Evolutionary conservation across 129 eudicot species (phyloP).

Genomic region (Flaveria linearis): DNA sequence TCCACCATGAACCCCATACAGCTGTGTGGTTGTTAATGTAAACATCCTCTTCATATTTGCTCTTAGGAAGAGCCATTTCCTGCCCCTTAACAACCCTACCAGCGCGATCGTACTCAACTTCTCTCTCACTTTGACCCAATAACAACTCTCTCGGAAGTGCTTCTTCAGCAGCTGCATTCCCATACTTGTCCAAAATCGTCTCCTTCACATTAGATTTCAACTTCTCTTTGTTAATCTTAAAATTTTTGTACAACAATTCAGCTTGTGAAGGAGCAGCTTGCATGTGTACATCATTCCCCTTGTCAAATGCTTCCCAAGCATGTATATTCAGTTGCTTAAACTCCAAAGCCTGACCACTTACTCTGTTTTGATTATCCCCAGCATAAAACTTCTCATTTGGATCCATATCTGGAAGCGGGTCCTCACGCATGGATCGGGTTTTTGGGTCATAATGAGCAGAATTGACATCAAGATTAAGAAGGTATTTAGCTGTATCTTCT

Average conservation of each 20-base stretch:
- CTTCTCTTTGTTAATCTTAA: slow-evolving; percentile 72
- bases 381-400: slow-evolving; percentile 82
- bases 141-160: slow-evolving; percentile 75
- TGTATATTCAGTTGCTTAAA: slow-evolving; percentile 82
- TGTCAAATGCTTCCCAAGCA: slow-evolving; percentile 97
- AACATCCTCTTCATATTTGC: slow-evolving; percentile 92
- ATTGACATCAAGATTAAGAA: slow-evolving; percentile 84
- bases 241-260: slow-evolving; percentile 71
- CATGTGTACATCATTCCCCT: slow-evolving; percentile 91
- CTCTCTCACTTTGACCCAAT: slow-evolving; percentile 86
- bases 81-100: slow-evolving; percentile 90
- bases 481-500: slow-evolving; percentile 91
- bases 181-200: slow-evolving; percentile 78
- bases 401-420: slow-evolving; percentile 95
- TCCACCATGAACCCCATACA: slow-evolving; percentile 97
- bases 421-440: slow-evolving; percentile 97
- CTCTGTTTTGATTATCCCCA: slow-evolving; percentile 83
- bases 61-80: slow-evolving; percentile 79
- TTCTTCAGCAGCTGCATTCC: slow-evolving; percentile 81
- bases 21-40: slow-evolving; percentile 70
- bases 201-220: slow-evolving; percentile 74
- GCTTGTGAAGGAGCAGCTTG: slow-evolving; percentile 99
- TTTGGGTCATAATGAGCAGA: slow-evolving; percentile 95
- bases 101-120: slow-evolving; percentile 97
- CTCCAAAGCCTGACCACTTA: slow-evolving; percentile 96